A percentile compares a stretch with the other conserved stretches of the same genome.
These are phyloP conservation scores for Lyophyllum decastes DNA, from an alignment of 768 basidiomycete species.

Conservation along the genomic window DNA sequence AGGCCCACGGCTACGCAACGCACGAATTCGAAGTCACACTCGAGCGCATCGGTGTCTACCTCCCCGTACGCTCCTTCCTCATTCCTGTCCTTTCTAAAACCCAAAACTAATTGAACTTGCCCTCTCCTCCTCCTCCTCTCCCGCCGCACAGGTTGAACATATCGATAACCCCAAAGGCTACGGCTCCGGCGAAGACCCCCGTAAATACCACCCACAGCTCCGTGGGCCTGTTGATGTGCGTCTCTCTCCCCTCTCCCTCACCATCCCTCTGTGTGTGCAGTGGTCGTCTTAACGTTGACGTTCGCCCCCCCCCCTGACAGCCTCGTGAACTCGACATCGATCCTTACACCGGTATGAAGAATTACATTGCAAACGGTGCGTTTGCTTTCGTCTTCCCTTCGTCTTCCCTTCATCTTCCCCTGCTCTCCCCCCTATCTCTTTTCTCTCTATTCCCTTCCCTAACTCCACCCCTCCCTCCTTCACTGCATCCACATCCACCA, in stretches of 20 bases:
- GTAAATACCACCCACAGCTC: conserved; percentile 73
- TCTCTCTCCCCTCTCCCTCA: conserved; percentile 9
- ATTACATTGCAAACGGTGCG: conserved; percentile 84
- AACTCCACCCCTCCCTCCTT: no score
- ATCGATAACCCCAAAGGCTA: conserved; percentile 95
- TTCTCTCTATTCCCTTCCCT: no score
- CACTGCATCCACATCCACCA: no score
- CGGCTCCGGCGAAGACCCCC: conserved; percentile 80
- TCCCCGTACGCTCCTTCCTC: conserved; percentile 55
- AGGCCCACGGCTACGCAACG: conserved; percentile 83
- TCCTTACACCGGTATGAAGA: conserved; percentile 89
- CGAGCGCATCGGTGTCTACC: conserved; percentile 82
- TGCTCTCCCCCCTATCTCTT: no score
- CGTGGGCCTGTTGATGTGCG: conserved; percentile 80
- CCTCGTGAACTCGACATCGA: conserved; percentile 86
- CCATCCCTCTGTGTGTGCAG: not conserved
- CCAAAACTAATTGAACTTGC: not conserved
- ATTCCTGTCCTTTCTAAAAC: not conserved
- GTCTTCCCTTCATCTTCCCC: no score
- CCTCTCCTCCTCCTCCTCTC: not conserved
- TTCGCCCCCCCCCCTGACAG: conserved; percentile 41
- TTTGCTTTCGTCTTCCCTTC: no score
- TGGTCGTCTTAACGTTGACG: not conserved
- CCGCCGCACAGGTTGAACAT: conserved; percentile 62
- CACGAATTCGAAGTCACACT: conserved; percentile 83